These are phyloP conservation scores for Tricholoma hemisulphureum DNA, from an alignment of 768 basidiomycete species.

Conservation along the genomic window DNA sequence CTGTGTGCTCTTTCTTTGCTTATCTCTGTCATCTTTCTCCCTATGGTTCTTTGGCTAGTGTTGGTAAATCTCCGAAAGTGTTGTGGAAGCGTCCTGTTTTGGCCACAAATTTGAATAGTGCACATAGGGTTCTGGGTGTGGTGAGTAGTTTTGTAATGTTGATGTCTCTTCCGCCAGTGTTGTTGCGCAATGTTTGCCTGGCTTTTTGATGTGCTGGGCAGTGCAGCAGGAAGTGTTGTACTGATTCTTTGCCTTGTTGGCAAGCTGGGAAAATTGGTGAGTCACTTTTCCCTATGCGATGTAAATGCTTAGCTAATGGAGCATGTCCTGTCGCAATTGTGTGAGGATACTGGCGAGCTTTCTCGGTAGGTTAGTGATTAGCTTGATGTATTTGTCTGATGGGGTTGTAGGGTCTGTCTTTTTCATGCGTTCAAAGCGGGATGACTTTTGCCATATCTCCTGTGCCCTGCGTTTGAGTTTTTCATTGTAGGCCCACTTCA, in stretches of 20 bases:
- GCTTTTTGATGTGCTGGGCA: neutral
- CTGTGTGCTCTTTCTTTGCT: too few species aligned
- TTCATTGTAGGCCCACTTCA: neutral
- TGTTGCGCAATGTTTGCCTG: neutral
- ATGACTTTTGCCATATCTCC: slow-evolving; percentile 1
- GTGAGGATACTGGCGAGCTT: slow-evolving; percentile 22
- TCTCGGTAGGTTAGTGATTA: slow-evolving; percentile 4
- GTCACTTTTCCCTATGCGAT: slow-evolving; percentile 22
- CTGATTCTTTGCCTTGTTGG: neutral
- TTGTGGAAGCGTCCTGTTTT: too few species aligned
- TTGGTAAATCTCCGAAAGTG: too few species aligned
- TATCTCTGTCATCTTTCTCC: neutral
- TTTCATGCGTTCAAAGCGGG: neutral
- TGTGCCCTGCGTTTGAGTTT: neutral
- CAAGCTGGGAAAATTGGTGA: slow-evolving; percentile 7
- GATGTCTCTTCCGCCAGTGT: too few species aligned
- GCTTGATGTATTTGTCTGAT: slow-evolving; percentile 13
- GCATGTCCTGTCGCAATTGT: slow-evolving; percentile 34
- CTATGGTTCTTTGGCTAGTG: neutral
- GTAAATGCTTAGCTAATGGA: slow-evolving; percentile 29
- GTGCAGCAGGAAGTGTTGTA: neutral
- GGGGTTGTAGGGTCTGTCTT: slow-evolving; percentile 11
- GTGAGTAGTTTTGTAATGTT: neutral
- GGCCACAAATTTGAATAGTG: neutral
- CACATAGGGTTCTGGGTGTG: neutral